Evolutionary conservation across 2,329 filamentous ascomycete species (phyloP).

Genomic region (Plenodomus tracheiphilus): DNA sequence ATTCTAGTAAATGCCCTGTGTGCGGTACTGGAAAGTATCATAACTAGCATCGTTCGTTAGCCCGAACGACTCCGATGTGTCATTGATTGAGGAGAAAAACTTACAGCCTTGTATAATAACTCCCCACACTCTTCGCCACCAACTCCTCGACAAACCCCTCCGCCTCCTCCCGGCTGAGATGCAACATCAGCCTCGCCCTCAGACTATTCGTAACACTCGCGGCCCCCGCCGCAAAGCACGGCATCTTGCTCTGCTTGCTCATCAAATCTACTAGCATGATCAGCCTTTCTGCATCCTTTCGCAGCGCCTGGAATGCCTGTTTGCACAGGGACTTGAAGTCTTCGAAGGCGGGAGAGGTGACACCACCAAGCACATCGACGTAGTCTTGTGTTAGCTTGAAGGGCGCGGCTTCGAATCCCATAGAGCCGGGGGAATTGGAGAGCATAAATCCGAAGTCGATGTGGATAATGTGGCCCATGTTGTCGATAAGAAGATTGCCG

Average conservation of each 20-base stretch:
- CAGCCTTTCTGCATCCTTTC: conserved; percentile 77
- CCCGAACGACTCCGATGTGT: background rate
- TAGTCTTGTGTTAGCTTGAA: conserved; percentile 89
- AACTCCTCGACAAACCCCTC: conserved; percentile 82
- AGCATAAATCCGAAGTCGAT: conserved; percentile 92
- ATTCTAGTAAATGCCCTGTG: conserved; percentile 85
- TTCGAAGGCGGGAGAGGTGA: conserved; percentile 70
- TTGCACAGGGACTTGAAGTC: conserved; percentile 81
- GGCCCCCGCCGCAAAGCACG: conserved; percentile 75
- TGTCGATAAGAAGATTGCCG: conserved; percentile 83
- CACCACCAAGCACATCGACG: conserved; percentile 77
- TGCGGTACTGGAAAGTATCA: conserved; percentile 85
- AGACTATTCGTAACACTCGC: conserved; percentile 69
- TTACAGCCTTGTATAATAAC: conserved; percentile 84
- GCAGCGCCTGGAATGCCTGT: conserved; percentile 79
- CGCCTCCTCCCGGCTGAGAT: conserved; percentile 80
- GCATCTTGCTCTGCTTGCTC: conserved; percentile 82
- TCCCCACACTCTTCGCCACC: conserved; percentile 78
- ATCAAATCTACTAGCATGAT: conserved; percentile 84
- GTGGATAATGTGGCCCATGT: conserved; percentile 82
- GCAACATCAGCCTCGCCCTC: conserved; percentile 76
- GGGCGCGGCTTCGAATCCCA: conserved; percentile 83
- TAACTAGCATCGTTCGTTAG: conserved; percentile 59
- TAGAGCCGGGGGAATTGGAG: conserved; percentile 80
- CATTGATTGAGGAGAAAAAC: conserved; percentile 34